Base-by-base conservation (phyloP, 805 yeast species). In the Wickerhamomyces alni region DNA sequence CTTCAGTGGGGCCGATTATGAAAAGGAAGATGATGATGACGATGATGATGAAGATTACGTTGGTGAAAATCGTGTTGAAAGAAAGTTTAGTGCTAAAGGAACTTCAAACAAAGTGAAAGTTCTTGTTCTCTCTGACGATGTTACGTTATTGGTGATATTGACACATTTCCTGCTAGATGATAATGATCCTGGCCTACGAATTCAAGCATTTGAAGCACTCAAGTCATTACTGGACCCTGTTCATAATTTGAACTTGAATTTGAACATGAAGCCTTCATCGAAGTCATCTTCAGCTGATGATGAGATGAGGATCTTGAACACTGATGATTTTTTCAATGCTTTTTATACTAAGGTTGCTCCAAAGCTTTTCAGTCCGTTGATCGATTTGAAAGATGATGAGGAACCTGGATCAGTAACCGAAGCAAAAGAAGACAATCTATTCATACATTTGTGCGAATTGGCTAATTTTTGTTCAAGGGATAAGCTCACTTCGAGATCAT, bases 171-270 rank as follows among this genome's bases (percentile, higher is more conserved):
- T 89, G 7, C 57, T 80, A 3, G 69, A 74, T 17, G 94, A 84
- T 43, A 63, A 67, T 10, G 79, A 79, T 46, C 74, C 80, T 5
- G 94, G 95, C 0, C 61, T 88, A 37, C 80, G 83, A 53, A 76
- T 84, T 7, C 96, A 88, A 58, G 83, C 89, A 0, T 79, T 75
- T 46, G 96, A 88, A 60, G 95, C 96, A 1, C 61, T 89, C 36
- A 80, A 80, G 54, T 77, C 80, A 2, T 60, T 89, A 26, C 65
- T 89, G 12, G 89, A 84, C 52, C 80, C 58, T 9, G 37, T 43
- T 4, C 42, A 36, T n/a, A 47, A 44, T 19, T 32, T 46, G n/a
- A n/a, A n/a, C n/a, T n/a, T n/a, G n/a, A n/a, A n/a, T n/a, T n/a
- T n/a, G n/a, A n/a, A n/a, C n/a, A n/a, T n/a, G n/a, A n/a, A n/a